phyloP scores from a whole-genome alignment of 2,329 filamentous ascomycete genomes.

The Epichloe glyceriae region DNA sequence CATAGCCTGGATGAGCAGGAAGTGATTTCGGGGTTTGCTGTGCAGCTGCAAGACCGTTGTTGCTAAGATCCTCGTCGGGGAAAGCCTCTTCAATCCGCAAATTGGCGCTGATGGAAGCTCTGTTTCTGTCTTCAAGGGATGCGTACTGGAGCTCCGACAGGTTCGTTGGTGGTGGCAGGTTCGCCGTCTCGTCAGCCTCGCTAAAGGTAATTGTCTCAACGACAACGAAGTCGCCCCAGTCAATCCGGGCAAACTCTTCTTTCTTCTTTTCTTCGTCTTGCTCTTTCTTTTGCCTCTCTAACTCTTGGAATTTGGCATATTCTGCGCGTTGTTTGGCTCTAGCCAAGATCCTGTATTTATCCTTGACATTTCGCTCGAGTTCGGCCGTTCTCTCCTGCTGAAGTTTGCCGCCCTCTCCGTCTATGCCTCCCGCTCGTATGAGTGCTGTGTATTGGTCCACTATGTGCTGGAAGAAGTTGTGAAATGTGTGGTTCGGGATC shows the following conservation, averaged over 20 bases:
- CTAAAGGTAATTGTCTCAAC: constrained; percentile 91
- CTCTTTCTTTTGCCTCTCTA: constrained; percentile 78
- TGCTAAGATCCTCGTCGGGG: constrained; percentile 52
- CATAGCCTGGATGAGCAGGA: constrained; percentile 31
- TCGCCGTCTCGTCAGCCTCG: constrained; percentile 72
- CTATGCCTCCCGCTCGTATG: constrained; percentile 52
- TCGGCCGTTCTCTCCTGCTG: constrained; percentile 61
- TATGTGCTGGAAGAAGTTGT: constrained; percentile 87
- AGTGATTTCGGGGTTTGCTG: constrained; percentile 26
- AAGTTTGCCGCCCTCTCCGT: constrained; percentile 52
- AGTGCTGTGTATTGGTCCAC: constrained; percentile 88
- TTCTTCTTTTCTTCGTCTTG: constrained; percentile 76
- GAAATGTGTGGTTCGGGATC: constrained; percentile 85
- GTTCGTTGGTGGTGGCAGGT: constrained; percentile 78
- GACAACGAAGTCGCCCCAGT: constrained; percentile 96
- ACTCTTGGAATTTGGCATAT: constrained; percentile 72
- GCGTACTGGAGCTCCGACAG: constrained; percentile 87
- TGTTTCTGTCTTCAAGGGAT: constrained; percentile 88
- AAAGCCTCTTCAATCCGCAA: constrained; percentile 90
- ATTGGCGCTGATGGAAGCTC: constrained; percentile 69
- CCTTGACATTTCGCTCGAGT: constrained; percentile 59
- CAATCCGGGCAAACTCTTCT: constrained; percentile 66
- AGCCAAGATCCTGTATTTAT: constrained; percentile 69
- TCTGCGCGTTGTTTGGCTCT: constrained; percentile 77
- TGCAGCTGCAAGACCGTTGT: constrained; percentile 33